Evolutionary conservation across 768 basidiomycete genomes (phyloP), one percentile per base, ranked within the genome.

Genomic region (Paxillus involutus): DNA sequence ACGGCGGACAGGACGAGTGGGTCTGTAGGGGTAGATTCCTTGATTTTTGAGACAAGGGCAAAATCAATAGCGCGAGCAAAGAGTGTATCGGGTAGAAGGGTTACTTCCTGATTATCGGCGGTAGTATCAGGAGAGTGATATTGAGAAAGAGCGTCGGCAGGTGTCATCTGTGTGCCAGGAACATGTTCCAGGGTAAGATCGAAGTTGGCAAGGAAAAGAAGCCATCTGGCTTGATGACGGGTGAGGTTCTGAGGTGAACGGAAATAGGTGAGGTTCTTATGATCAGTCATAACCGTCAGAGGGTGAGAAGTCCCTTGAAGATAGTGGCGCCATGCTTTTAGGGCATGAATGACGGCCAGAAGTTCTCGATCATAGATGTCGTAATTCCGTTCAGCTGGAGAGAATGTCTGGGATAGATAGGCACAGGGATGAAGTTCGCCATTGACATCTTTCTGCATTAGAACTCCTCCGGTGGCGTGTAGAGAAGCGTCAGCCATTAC

Each of bases 361-460:
- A 62, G 49, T 61, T 62, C 43, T 0, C 29, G 0, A 53, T 84
- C 74, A 53, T 80, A 71, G 17, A 78, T 73, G 13, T 78, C 65
- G 55, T 83, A 82, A 59, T 82, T 83, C 1, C 61, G 32, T 58
- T 84, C 74, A 0, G 74, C 62, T 0, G 61, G 21, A 0, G 40
- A 42, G 24, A 58, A 55, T 0, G 39, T 19, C 2, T 52, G 6
- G 2, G 37, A 44, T 5, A 9, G n/a, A 41, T 17, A 21, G 3
- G n/a, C 21, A 17, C 21, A 21, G 3, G 6, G 40, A 16, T 9
- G 26, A 12, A 19, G 17, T 14, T 42, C 47, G 2, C 52, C 35
- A 30, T 46, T 53, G 14, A 17, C 6, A 6, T 53, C 52, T 3
- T 36, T 47, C 21, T 53, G 45, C 6, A 47, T 17, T 0, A 53